Conservation (phyloP, 192 early-diverging fungal genomes). For the Linnemannia elongata region DNA sequence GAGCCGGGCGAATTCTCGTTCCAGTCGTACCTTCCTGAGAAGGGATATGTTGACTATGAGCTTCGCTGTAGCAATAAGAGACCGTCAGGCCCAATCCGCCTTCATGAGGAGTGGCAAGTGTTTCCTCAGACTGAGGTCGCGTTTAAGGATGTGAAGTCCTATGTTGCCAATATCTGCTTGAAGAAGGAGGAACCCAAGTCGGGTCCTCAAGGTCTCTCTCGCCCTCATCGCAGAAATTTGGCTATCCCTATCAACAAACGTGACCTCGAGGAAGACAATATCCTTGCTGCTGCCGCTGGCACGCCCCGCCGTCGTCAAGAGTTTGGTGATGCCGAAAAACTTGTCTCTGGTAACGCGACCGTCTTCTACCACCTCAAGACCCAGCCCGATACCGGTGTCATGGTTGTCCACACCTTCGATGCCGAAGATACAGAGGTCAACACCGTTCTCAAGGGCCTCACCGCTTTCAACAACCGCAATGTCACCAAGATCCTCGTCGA, state of each 20-base stretch:
- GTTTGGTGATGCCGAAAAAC: constrained; percentile 1
- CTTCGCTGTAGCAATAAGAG: constrained; percentile 1
- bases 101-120: constrained; percentile 1
- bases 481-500: constrained; percentile 41
- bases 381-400: constrained; percentile 27
- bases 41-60: not conserved
- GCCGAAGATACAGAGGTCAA: not conserved
- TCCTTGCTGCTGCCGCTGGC: not conserved
- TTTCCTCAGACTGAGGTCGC: not conserved
- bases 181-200: not conserved
- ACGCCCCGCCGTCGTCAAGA: not conserved
- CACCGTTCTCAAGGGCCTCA: not conserved
- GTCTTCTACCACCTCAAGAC: constrained; percentile 23
- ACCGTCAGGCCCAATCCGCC: not conserved
- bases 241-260: not conserved
- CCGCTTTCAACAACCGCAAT: not conserved
- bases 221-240: not conserved
- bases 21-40: constrained; percentile 15
- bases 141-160: not conserved
- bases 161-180: not conserved
- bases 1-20: constrained; percentile 18
- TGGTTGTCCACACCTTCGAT: constrained; percentile 19
- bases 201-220: not conserved
- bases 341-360: constrained; percentile 14
- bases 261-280: not conserved